Conservation (phyloP, 2,329 filamentous ascomycete species). For the Stromatinia cepivora region DNA sequence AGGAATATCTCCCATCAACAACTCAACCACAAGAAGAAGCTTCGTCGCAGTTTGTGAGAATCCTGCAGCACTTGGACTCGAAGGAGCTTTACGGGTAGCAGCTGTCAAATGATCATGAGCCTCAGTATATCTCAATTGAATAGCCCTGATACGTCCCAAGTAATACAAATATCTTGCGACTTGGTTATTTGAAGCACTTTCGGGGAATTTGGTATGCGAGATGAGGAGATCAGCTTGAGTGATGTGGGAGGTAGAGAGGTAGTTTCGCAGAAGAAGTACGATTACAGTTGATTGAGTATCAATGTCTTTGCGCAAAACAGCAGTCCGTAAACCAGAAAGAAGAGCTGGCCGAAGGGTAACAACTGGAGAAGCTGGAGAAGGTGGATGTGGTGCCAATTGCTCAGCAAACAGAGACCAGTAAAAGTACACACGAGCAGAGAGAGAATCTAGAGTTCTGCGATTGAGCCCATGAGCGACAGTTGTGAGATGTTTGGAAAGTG, state of each 20-base stretch:
- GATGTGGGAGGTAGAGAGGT: constrained; percentile 94
- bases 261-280: constrained; percentile 91
- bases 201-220: constrained; percentile 91
- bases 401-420: constrained; percentile 97
- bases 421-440: constrained; percentile 95
- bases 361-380: constrained; percentile 83
- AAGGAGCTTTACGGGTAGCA: constrained; percentile 92
- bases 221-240: constrained; percentile 94
- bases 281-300: constrained; percentile 98
- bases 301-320: constrained; percentile 94
- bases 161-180: constrained; percentile 98
- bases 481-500: constrained; percentile 81
- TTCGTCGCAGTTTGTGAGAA: constrained; percentile 97
- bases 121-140: constrained; percentile 95
- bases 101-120: constrained; percentile 92
- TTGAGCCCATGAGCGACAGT: constrained; percentile 87
- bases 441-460: constrained; percentile 87
- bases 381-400: constrained; percentile 81
- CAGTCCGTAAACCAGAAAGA: constrained; percentile 84
- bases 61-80: constrained; percentile 82
- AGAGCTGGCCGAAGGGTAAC: constrained; percentile 84
- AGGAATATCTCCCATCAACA: constrained; percentile 98
- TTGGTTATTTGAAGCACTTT: constrained; percentile 95
- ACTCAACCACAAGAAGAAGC: constrained; percentile 91
- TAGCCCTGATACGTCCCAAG: constrained; percentile 90